Conservation (phyloP, 192 early-diverging fungal species). For the Chytriomyces confervae region DNA sequence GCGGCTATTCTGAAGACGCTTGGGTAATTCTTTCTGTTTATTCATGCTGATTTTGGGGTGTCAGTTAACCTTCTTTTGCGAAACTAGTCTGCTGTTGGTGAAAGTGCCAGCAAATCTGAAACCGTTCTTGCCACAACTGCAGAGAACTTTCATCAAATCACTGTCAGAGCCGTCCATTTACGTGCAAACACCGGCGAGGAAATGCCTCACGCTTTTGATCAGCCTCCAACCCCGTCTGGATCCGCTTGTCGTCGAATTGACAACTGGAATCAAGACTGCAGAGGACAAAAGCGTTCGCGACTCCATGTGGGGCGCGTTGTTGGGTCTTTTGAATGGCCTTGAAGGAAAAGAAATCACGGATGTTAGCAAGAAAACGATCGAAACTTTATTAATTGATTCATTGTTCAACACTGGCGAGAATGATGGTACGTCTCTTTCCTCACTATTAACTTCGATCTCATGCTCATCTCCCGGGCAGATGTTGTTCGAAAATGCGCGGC, state of each 20-base stretch:
- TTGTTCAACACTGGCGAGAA: conserved; percentile 60
- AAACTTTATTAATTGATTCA: conserved; percentile 63
- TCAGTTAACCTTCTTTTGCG: conserved; percentile 11
- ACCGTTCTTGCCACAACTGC: conserved; percentile 97
- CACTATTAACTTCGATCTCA: background rate
- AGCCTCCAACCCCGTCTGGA: conserved; percentile 77
- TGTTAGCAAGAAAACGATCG: conserved; percentile 63
- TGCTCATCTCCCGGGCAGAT: conserved; percentile 44
- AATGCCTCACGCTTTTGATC: conserved; percentile 76
- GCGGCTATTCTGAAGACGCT: conserved; percentile 89
- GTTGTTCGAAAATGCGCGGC: conserved; percentile 59
- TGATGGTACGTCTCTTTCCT: conserved; percentile 34
- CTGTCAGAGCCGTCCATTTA: conserved; percentile 74
- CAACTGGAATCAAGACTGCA: conserved; percentile 67
- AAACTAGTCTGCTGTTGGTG: conserved; percentile 65
- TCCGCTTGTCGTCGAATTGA: conserved; percentile 77
- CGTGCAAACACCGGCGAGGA: conserved; percentile 81
- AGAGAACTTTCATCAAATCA: conserved; percentile 94
- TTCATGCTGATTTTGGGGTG: conserved; percentile 20
- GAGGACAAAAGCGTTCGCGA: conserved; percentile 66
- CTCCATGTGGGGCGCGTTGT: conserved; percentile 76
- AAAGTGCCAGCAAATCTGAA: conserved; percentile 90
- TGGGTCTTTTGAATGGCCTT: conserved; percentile 65
- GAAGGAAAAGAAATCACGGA: conserved; percentile 65
- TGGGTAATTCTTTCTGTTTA: conserved; percentile 51